phyloP scores from a whole-genome alignment of 768 basidiomycete genomes.

The Lepiota venenata region DNA sequence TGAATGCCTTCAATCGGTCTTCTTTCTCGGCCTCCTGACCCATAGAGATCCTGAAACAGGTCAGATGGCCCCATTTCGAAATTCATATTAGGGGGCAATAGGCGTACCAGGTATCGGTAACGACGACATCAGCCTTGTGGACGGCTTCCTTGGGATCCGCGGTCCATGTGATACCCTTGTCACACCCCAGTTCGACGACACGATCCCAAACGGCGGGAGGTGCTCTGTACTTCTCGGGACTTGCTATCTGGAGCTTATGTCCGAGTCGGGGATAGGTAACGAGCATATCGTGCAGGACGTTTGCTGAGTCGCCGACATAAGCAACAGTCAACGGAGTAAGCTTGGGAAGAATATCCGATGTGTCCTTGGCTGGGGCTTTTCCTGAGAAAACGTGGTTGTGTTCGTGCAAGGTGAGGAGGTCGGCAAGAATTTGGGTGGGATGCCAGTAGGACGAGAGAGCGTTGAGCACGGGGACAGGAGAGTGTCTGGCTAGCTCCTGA shows the following conservation, averaged over 20 bases:
- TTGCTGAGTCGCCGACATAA: constrained; percentile 93
- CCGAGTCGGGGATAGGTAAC: constrained; percentile 92
- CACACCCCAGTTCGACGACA: constrained; percentile 71
- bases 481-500: constrained; percentile 87
- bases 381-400: constrained; percentile 51
- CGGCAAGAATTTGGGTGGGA: constrained; percentile 93
- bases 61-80: neutral
- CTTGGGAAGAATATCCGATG: constrained; percentile 30
- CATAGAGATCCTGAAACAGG: constrained; percentile 85
- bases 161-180: constrained; percentile 71
- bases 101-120: constrained; percentile 93
- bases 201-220: constrained; percentile 77
- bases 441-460: constrained; percentile 96
- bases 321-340: constrained; percentile 84
- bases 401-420: constrained; percentile 88
- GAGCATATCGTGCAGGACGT: constrained; percentile 96
- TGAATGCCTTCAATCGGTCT: constrained; percentile 80
- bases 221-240: constrained; percentile 71
- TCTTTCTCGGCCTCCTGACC: constrained; percentile 95
- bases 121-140: constrained; percentile 85
- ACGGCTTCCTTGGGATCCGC: constrained; percentile 85
- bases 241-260: constrained; percentile 81
- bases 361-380: constrained; percentile 18
- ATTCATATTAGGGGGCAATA: neutral
- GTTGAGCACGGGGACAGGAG: constrained; percentile 92